These are phyloP conservation scores for Cryptosporidium ubiquitum DNA, from an alignment of 169 alveolate genomes.

Conservation along the genomic window DNA sequence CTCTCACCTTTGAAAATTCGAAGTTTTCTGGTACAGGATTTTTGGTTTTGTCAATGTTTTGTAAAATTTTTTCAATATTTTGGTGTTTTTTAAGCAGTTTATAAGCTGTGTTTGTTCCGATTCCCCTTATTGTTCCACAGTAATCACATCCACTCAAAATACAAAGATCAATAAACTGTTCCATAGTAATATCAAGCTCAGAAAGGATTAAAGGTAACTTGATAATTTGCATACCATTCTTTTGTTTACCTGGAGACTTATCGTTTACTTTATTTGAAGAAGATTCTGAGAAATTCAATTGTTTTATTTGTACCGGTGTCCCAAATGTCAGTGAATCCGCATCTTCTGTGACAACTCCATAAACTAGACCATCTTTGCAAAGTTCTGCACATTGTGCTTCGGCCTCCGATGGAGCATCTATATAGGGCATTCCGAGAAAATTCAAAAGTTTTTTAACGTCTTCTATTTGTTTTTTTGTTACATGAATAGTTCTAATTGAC, in stretches of 20 bases:
- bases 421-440: slow-evolving; percentile 94
- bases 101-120: slow-evolving; percentile 97
- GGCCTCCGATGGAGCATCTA: slow-evolving; percentile 96
- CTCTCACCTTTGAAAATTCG: slow-evolving; percentile 82
- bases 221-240: slow-evolving; percentile 79
- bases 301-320: slow-evolving; percentile 80
- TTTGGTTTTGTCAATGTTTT: slow-evolving; percentile 80
- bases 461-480: slow-evolving; percentile 92
- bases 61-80: slow-evolving; percentile 88
- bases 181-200: slow-evolving; percentile 86
- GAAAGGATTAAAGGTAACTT: slow-evolving; percentile 82
- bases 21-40: slow-evolving; percentile 77
- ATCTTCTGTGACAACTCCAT: slow-evolving; percentile 97
- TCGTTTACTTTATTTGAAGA: slow-evolving; percentile 70
- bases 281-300: slow-evolving; percentile 58
- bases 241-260: slow-evolving; percentile 70
- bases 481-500: slow-evolving; percentile 91
- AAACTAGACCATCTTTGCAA: slow-evolving; percentile 90
- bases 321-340: slow-evolving; percentile 97
- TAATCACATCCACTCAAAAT: slow-evolving; percentile 98
- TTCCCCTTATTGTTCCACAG: slow-evolving; percentile 92
- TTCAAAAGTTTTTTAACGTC: slow-evolving; percentile 91
- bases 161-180: slow-evolving; percentile 96
- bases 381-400: slow-evolving; percentile 97
- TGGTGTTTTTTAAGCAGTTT: slow-evolving; percentile 88